Evolutionary conservation across 2,329 filamentous ascomycete genomes (phyloP).

Genomic region (Ophiocordyceps camponoti-floridani): DNA sequence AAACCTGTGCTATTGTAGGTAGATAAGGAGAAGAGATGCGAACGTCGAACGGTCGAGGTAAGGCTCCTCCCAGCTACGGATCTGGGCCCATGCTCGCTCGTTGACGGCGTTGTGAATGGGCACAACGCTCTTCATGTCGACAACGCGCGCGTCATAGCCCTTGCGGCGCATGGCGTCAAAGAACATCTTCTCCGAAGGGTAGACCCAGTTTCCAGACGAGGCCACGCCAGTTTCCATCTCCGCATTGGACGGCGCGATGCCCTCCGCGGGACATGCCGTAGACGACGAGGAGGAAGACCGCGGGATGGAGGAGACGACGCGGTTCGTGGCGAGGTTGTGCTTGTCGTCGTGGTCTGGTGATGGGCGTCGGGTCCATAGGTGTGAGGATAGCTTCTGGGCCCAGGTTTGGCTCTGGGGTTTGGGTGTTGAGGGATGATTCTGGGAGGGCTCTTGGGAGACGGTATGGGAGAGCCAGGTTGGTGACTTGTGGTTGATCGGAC

Average conservation of each 20-base stretch:
- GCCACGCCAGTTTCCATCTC: slow-evolving; percentile 64
- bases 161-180: slow-evolving; percentile 95
- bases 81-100: slow-evolving; percentile 87
- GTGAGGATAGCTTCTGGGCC: slow-evolving; percentile 22
- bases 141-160: slow-evolving; percentile 49
- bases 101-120: slow-evolving; percentile 98
- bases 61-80: slow-evolving; percentile 70
- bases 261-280: slow-evolving; percentile 19
- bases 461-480: slow-evolving; percentile 70
- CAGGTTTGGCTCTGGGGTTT: slow-evolving; percentile 17
- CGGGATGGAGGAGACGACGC: slow-evolving; percentile 67
- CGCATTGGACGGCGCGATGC: slow-evolving; percentile 41
- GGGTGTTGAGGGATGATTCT: too few species aligned
- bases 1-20: not conserved
- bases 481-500: slow-evolving; percentile 81
- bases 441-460: slow-evolving; percentile 6
- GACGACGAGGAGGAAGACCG: slow-evolving; percentile 18
- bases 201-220: slow-evolving; percentile 79
- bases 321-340: slow-evolving; percentile 39
- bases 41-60: slow-evolving; percentile 40
- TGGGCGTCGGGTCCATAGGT: slow-evolving; percentile 9
- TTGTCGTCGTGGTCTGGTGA: slow-evolving; percentile 5
- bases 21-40: slow-evolving; percentile 5
- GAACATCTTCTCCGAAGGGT: slow-evolving; percentile 93
- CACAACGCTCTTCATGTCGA: slow-evolving; percentile 81